A percentile compares a stretch with the other conserved stretches of the same genome.
Evolutionary conservation across 192 early-diverging fungal genomes (phyloP).

Genomic region (Umbelopsis ramanniana): DNA sequence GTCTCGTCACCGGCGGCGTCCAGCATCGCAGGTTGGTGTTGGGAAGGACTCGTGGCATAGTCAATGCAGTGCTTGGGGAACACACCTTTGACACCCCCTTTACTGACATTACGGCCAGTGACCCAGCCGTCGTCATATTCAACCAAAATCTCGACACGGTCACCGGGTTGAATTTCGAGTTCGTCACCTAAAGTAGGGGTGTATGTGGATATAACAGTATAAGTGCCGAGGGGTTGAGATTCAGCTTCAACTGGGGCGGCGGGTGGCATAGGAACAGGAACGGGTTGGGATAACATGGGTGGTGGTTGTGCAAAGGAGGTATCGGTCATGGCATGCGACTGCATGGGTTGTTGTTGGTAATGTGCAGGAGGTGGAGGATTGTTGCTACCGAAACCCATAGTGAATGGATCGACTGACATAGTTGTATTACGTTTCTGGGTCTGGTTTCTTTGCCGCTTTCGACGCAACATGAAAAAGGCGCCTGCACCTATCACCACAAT

Average conservation of each 20-base stretch:
- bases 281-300: no score
- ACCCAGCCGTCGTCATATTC: constrained; percentile 60
- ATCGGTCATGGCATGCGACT: constrained; percentile 2
- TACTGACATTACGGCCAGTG: constrained; percentile 49
- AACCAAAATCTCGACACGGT: constrained; percentile 49
- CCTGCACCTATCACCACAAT: constrained; percentile 22
- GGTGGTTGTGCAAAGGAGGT: not conserved
- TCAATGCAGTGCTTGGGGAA: constrained; percentile 54
- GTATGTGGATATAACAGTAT: constrained; percentile 43
- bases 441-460: constrained; percentile 21
- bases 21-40: constrained; percentile 14
- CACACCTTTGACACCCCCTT: constrained; percentile 46
- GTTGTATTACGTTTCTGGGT: constrained; percentile 7
- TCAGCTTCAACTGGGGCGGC: constrained; percentile 1
- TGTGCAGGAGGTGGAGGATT: not conserved
- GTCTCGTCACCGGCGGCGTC: constrained; percentile 18
- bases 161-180: constrained; percentile 51
- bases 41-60: constrained; percentile 7
- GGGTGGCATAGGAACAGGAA: not conserved
- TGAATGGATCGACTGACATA: constrained; percentile 15
- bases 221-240: constrained; percentile 48
- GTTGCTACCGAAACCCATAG: constrained; percentile 17
- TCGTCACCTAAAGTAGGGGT: constrained; percentile 52
- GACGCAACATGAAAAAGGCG: constrained; percentile 27
- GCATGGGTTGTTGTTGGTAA: not conserved